Base-by-base conservation (phyloP, 768 basidiomycete genomes). In the Mycena polygramma region DNA sequence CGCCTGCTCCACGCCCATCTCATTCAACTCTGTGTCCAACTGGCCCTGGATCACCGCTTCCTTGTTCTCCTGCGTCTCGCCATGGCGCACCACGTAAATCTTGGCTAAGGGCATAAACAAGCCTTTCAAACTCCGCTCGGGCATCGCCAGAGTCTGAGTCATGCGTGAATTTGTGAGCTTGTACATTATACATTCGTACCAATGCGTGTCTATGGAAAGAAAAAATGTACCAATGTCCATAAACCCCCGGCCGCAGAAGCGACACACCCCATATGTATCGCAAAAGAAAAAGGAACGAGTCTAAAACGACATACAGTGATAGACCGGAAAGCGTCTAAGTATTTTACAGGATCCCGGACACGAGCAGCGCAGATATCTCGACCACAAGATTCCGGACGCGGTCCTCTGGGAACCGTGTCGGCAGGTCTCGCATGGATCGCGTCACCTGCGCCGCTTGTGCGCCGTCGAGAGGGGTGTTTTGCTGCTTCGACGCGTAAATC, bases 11-110 rank as follows among this genome's bases (percentile, higher is more conserved):
- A 84, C 63, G 17, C 94, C 94, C 5, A 78, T 80, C 19, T 83
- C 86, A 73, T 94, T 94, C 75, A 95, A 83, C 48, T 78, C 71
- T 9, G 90, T 90, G 79, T 95, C 91, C 64, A 88, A 74, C 11
- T 95, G 94, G 48, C 94, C 94, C 82, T 95, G 94, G 53, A 93
- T 86, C 66, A 92, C 88, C 30, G 83, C 82, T 8, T 81, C 79
- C 61, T 83, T 80, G 79, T 94, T 94, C 75, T 86, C 90, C 49
- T 89, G 85, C 30, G 94, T 95, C 82, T 95, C 92, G 22, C 92
- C 94, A 73, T 95, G 94, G 51, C 94, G 89, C 57, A 94, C 85
- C 70, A 94, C 80, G 76, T 91, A 92, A 54, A 94, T 73, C 62
- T 83, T 83, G 30, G 85, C 84, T 35, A 81, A 62, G 0, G 64